Base-by-base conservation (phyloP, 192 early-diverging fungal genomes). In the Neocallimastix lanati region DNA sequence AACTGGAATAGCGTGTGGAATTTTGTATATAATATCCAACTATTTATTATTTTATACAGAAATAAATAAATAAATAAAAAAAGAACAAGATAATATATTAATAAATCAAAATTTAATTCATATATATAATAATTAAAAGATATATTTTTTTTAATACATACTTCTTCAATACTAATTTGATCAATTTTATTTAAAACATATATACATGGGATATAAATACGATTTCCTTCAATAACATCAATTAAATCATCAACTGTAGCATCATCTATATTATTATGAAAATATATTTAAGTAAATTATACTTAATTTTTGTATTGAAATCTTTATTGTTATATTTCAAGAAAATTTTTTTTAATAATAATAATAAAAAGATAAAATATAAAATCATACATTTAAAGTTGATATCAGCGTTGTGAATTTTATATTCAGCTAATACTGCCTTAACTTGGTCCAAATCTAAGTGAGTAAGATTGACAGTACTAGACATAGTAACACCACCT, bases 161-260 rank as follows among this genome's bases (percentile, higher is more conserved):
- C 50, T 67, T 67, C 95, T 85, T 98, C 92, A 79, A 97, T 95
- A 30, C 93, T 94, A 83, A 96, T 97, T 85, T 95, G 94, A 85
- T 96, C 94, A 83, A 99, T 98, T 88, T 99, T 99, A 93, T 99
- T 99, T 77, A 99, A 87, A 27, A 99, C 96, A 80, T 99, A 99
- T 40, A 98, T 86, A 79, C 89, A 90, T 15, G 97, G 97, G 76
- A 99, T 94, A 86, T 99, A 99, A n/a, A 97, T 92, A 29, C 97
- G 87, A 85, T 90, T 90, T 29, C 95, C 96, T 84, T 99, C 97
- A 77, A 99, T 92, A 13, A 99, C 92, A 87, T 99, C 97, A 85
- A 99, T 99, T 50, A 99, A 85, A 78, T 99, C 96, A 85, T 99
- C 97, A 36, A 67, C 50, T 9, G 50, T 67, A 67, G 50, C 77